Base-by-base conservation (phyloP, 1,284 basidiomycete species). In the Irpex rosettiformis region DNA sequence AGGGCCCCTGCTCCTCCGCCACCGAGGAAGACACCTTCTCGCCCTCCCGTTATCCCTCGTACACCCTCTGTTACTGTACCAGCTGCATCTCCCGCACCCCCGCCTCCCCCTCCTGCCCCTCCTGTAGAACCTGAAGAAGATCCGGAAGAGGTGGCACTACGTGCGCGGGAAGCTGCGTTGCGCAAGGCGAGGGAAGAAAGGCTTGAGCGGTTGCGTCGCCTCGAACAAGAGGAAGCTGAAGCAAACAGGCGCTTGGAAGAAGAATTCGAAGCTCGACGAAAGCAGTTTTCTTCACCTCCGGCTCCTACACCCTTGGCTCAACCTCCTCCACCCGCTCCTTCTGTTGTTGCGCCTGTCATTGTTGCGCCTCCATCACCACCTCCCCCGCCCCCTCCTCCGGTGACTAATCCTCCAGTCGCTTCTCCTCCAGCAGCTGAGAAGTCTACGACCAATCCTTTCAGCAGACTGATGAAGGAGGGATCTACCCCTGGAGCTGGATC, bases 191-290 rank as follows among this genome's bases (percentile, higher is more conserved):
- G 63, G 22, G 63, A 64, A 47, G 63, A 64, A 37, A 56, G 63
- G 3, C 49, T 64, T 16, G 61, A 59, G 42, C 45, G 63, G 22
- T 42, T 64, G 10, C 58, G 61, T 8, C 43, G 48, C 22, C 43
- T 65, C 56, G 88, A 91, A 71, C 74, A 77, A 58, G 85, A 91
- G 66, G 88, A 91, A 64, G 85, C 85, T 65, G 88, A 90, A 69
- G 77, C 78, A 59, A 85, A 83, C 22, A 74, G 78, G 28, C 73
- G 76, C 33, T 81, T 83, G 57, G 88, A 91, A 62, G 88, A 87
- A 66, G 78, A 78, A 52, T 80, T 83, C 57, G 70, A 81, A 58
- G 79, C 77, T 2, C 74, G 81, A 45, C 71, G 82, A 28, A 67
- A 77, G 59, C 61, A 63, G 54, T 57, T 64, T 49, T 49, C 55